Evolutionary conservation across 306 rosid species (phyloP), one percentile per base, ranked within the genome.

Genomic region (Vigna radiata): DNA sequence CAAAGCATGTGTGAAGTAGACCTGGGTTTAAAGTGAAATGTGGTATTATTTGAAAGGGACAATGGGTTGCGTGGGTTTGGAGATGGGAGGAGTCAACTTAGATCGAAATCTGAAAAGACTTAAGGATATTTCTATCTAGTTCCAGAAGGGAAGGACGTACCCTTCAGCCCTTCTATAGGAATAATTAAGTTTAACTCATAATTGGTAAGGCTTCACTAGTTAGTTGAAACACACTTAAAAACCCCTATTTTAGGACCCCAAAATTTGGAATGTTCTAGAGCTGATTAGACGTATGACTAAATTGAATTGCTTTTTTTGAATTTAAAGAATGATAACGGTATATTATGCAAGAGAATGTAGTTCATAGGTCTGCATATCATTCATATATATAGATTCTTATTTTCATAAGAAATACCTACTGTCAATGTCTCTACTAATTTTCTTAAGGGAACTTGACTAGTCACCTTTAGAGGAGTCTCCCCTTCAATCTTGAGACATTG

Each of bases 131-230:
- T 41, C 46, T 55, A 67, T 67, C 44, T 23, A 73, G 44, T 46
- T n/a, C 70, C 49, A 56, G 56, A 67, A 67, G 31, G 67, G 50
- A 50, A 70, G 72, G 70, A 21, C 43, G 46, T 41, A 19, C 16
- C 29, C 16, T 61, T 68, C 52, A 2, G 36, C 53, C 46, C 25
- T 25, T 48, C 44, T 55, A 4, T 9, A 41, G 18, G 68, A 56
- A 23, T 37, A 21, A 50, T 37, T 14, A 29, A n/a, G 60, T 23
- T 43, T 14, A 62, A 62, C 76, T 21, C 25, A 6, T 25, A 17
- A 31, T 31, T 60, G 33, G 21, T 8, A 31, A 33, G 55, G 66
- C 62, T 80, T 44, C 17, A 14, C 55, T 65, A 66, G 69, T 59
- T 29, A 13, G 19, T 48, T 37, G 58, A 67, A 25, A 25, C 31